A percentile compares a stretch with the other conserved stretches of the same genome.
Conservation (phyloP, 2,329 filamentous ascomycete species). For the Exophiala mesophila region DNA sequence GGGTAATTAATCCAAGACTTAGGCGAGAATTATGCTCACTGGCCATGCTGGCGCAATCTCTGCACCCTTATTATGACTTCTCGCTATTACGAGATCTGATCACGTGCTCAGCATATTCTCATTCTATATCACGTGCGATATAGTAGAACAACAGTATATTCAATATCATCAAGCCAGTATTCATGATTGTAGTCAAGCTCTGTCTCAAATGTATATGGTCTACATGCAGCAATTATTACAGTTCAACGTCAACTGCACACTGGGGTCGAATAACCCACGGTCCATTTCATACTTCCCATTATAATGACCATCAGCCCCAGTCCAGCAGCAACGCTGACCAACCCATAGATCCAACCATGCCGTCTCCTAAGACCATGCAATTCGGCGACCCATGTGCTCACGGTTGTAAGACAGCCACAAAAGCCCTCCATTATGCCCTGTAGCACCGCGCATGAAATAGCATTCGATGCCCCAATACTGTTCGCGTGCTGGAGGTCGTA, state of each 20-base stretch:
- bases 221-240: too few species aligned
- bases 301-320: constrained; percentile 60
- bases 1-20: not conserved
- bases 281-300: constrained; percentile 74
- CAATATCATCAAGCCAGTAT: too few species aligned
- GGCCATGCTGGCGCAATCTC: not conserved
- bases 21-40: not conserved
- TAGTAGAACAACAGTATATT: too few species aligned
- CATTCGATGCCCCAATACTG: constrained; percentile 43
- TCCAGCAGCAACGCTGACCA: constrained; percentile 53
- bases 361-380: constrained; percentile 46
- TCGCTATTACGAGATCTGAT: too few species aligned
- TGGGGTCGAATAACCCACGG: constrained; percentile 45
- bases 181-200: too few species aligned
- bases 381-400: constrained; percentile 61
- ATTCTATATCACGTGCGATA: too few species aligned
- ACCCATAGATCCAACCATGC: constrained; percentile 53
- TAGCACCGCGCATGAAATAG: constrained; percentile 53
- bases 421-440: constrained; percentile 61
- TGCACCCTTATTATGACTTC: too few species aligned
- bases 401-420: constrained; percentile 60
- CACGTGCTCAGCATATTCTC: too few species aligned
- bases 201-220: not conserved
- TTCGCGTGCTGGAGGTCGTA: constrained; percentile 67
- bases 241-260: constrained; percentile 16